Evolutionary conservation across 73 alveolate genomes (phyloP).

Genomic region (Paramecium pentaurelia): DNA sequence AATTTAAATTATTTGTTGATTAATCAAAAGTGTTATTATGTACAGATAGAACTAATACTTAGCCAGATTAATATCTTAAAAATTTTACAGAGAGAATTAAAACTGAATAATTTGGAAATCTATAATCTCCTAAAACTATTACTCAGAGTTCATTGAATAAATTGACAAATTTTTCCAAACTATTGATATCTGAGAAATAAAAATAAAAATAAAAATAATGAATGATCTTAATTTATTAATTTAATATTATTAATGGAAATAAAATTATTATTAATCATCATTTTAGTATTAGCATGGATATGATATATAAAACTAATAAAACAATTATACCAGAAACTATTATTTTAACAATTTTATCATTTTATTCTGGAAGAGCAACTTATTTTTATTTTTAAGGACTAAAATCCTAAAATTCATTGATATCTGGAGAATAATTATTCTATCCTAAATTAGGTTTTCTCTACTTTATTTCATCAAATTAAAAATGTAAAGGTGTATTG

Average conservation of each 20-base stretch:
- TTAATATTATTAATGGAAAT: background rate
- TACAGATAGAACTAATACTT: background rate
- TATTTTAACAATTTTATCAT: background rate
- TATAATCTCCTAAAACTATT: constrained; percentile 23
- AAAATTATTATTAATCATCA: background rate
- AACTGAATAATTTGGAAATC: background rate
- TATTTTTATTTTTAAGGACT: background rate
- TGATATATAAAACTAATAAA: background rate
- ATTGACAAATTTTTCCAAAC: background rate
- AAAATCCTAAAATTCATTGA: background rate
- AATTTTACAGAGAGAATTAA: background rate
- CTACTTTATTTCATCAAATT: background rate
- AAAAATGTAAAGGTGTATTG: background rate
- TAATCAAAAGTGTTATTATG: background rate
- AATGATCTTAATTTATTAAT: background rate
- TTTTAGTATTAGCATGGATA: background rate
- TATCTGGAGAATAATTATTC: background rate
- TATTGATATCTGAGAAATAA: background rate
- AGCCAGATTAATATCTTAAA: background rate
- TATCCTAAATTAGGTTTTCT: background rate
- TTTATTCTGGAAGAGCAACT: background rate
- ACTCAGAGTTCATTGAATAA: background rate
- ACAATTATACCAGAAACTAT: background rate
- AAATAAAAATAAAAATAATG: background rate
- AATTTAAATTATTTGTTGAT: background rate